Conservation (phyloP, 176 grass and related monocot species). For the Bromus sterilis region DNA sequence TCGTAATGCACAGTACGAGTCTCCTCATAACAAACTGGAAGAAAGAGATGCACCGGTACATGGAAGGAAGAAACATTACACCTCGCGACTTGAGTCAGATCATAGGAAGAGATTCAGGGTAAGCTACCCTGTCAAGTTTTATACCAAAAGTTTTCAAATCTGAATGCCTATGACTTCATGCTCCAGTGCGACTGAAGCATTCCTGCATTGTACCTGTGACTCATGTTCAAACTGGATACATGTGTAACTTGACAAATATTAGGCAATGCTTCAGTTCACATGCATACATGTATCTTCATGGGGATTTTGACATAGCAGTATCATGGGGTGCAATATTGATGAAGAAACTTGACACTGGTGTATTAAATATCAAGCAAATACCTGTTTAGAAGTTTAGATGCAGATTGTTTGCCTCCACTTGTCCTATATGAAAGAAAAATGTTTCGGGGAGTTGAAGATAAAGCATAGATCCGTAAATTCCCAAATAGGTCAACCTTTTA, state of each 20-base stretch:
- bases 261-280: not conserved
- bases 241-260: not conserved
- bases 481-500: too few relatives aligned
- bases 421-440: not conserved
- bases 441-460: too few relatives aligned
- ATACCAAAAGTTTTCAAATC: not conserved
- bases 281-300: not conserved
- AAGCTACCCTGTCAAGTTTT: constrained; percentile 3
- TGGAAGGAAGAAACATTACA: constrained; percentile 37
- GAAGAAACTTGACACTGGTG: not conserved
- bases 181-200: constrained; percentile 1
- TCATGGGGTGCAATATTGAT: not conserved
- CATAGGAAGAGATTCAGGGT: constrained; percentile 92
- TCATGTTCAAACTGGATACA: not conserved
- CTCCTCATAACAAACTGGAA: constrained; percentile 24
- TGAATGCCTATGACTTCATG: not conserved
- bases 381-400: not conserved
- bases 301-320: not conserved
- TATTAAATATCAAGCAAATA: not conserved
- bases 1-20: constrained; percentile 37
- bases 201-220: not conserved
- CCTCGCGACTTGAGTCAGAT: constrained; percentile 39
- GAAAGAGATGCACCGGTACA: constrained; percentile 29
- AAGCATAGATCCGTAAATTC: too few relatives aligned
- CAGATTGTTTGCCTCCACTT: not conserved